Conservation (phyloP, 768 basidiomycete species). For the Russula compacta region DNA sequence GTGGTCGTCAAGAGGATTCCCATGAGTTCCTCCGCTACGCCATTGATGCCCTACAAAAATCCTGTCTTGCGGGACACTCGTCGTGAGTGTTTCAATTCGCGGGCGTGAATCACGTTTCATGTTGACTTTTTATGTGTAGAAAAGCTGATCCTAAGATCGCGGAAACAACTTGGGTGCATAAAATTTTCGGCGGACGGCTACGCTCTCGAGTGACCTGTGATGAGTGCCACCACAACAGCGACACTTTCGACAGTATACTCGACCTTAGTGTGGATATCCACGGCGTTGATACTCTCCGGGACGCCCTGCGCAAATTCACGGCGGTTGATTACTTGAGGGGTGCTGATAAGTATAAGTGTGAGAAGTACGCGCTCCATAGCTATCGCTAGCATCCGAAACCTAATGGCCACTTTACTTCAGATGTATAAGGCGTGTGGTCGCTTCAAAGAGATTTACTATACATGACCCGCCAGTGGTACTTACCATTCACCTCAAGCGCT, state of each 20-base stretch:
- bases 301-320: constrained; percentile 73
- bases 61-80: constrained; percentile 62
- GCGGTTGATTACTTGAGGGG: constrained; percentile 78
- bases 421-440: constrained; percentile 86
- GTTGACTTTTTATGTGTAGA: constrained; percentile 28
- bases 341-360: constrained; percentile 95
- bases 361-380: constrained; percentile 58
- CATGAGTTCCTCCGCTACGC: constrained; percentile 96
- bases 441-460: constrained; percentile 84
- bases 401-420: constrained; percentile 31
- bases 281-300: constrained; percentile 48
- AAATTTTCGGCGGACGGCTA: constrained; percentile 85
- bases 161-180: constrained; percentile 91
- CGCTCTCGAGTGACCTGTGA: constrained; percentile 86
- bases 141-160: constrained; percentile 63
- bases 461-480: constrained; percentile 82
- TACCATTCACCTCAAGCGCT: constrained; percentile 92
- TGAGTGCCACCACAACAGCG: constrained; percentile 77
- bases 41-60: constrained; percentile 84
- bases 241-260: constrained; percentile 92
- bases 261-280: constrained; percentile 90
- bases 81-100: constrained; percentile 40
- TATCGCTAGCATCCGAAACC: not conserved
- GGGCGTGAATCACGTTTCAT: not conserved
- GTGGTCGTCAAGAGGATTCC: constrained; percentile 92